phyloP scores from a whole-genome alignment of 2,329 filamentous ascomycete species.

The Apiospora malaysiana region DNA sequence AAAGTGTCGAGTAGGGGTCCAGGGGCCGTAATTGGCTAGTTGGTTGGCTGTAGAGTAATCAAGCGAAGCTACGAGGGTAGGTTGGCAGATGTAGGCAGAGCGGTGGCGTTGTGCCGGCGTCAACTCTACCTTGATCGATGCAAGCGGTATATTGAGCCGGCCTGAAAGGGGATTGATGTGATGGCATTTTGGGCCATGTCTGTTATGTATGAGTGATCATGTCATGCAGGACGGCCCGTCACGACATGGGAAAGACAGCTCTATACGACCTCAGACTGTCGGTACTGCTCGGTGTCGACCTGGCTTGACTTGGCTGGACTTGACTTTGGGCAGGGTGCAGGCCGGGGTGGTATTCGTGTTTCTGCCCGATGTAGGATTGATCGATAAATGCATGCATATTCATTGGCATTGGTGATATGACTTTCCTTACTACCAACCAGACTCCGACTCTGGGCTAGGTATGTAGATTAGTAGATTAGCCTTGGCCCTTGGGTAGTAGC shows the following conservation, averaged over 20 bases:
- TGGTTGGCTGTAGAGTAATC: conserved; percentile 17
- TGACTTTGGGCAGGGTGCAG: background rate
- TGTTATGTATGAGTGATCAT: conserved; percentile 10
- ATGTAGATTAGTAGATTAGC: no score
- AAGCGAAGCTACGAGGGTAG: conserved; percentile 13
- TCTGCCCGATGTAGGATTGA: conserved; percentile 7
- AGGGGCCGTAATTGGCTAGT: background rate
- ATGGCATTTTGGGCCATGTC: conserved; percentile 4
- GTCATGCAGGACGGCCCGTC: conserved; percentile 8
- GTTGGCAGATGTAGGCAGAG: conserved; percentile 13
- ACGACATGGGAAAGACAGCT: background rate
- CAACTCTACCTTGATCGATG: conserved; percentile 13
- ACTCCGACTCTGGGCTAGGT: background rate
- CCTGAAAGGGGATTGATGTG: conserved; percentile 17
- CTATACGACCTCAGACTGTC: conserved; percentile 4
- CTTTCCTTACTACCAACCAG: background rate
- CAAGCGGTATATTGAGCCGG: conserved; percentile 11
- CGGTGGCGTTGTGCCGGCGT: conserved; percentile 8
- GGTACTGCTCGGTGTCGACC: background rate
- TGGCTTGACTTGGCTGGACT: background rate
- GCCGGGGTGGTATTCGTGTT: conserved; percentile 4
- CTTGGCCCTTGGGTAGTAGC: background rate
- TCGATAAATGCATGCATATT: background rate
- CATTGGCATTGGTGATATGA: background rate
- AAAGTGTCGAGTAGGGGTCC: background rate